phyloP scores from a whole-genome alignment of 2,329 filamentous ascomycete species.

The Cryphonectria carpinicola region DNA sequence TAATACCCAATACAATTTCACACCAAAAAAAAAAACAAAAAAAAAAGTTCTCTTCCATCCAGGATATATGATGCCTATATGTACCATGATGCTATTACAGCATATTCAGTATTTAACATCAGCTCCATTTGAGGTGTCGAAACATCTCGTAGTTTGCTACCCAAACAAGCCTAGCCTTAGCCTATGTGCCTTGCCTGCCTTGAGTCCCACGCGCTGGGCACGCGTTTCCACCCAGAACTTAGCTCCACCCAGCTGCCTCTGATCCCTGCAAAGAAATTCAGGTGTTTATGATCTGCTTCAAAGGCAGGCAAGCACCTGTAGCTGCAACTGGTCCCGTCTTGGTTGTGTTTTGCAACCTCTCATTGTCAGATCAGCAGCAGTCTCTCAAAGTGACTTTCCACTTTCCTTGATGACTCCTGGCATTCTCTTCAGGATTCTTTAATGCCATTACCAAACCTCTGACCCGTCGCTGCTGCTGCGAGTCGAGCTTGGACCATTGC shows the following conservation, averaged over 20 bases:
- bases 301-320: slow-evolving; percentile 8
- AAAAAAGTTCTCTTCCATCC: background rate
- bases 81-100: background rate
- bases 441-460: background rate
- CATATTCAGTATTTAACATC: background rate
- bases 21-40: background rate
- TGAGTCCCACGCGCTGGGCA: slow-evolving; percentile 34
- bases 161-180: slow-evolving; percentile 32
- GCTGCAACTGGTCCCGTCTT: slow-evolving; percentile 1
- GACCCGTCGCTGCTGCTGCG: slow-evolving; percentile 40
- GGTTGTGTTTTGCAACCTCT: background rate
- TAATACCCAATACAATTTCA: background rate
- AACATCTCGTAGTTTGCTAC: slow-evolving; percentile 11
- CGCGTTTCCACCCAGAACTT: slow-evolving; percentile 33
- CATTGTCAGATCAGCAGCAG: slow-evolving; percentile 25
- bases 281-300: slow-evolving; percentile 27
- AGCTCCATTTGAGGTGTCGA: background rate
- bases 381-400: background rate
- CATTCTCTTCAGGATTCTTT: background rate
- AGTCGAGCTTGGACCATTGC: slow-evolving; percentile 28
- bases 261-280: slow-evolving; percentile 30
- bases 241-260: slow-evolving; percentile 22
- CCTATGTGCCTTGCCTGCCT: slow-evolving; percentile 18
- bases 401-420: background rate
- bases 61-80: background rate